A percentile compares a stretch with the other conserved stretches of the same genome.
Evolutionary conservation across 106 monocot genomes (phyloP).

Genomic region (Hemerocallis citrina): DNA sequence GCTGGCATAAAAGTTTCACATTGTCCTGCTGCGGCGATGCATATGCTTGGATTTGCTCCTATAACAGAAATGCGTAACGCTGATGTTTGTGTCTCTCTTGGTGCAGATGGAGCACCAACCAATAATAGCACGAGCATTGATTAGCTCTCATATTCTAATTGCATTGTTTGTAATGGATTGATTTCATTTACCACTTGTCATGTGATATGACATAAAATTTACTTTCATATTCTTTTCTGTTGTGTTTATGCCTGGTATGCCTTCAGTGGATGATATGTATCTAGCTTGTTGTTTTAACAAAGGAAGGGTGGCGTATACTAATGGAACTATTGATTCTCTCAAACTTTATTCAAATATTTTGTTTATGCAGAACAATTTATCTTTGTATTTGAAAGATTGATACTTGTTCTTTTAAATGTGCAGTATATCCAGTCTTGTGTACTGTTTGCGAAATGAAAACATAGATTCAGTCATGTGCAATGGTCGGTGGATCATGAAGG

Average conservation of each 20-base stretch:
- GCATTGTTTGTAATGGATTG: too few species aligned
- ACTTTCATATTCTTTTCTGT: too few species aligned
- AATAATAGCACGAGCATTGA: slow-evolving; percentile 96
- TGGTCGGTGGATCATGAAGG: slow-evolving; percentile 80
- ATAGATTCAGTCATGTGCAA: slow-evolving; percentile 90
- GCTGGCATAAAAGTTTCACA: slow-evolving; percentile 78
- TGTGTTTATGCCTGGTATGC: too few species aligned
- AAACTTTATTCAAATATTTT: too few species aligned
- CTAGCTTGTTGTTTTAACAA: slow-evolving; percentile 79
- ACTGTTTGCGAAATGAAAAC: slow-evolving; percentile 79
- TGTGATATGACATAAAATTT: too few species aligned
- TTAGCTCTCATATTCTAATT: slow-evolving; percentile 13
- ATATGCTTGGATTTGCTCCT: slow-evolving; percentile 83
- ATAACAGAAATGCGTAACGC: slow-evolving; percentile 71
- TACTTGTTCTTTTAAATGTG: slow-evolving; percentile 5
- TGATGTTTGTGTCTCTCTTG: slow-evolving; percentile 79
- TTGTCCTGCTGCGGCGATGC: slow-evolving; percentile 86
- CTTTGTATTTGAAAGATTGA: too few species aligned
- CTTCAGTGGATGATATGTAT: slow-evolving; percentile 91
- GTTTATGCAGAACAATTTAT: too few species aligned
- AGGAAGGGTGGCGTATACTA: slow-evolving; percentile 49
- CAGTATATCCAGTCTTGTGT: slow-evolving; percentile 85
- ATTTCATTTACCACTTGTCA: too few species aligned
- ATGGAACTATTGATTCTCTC: too few species aligned
- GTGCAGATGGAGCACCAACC: slow-evolving; percentile 84